A percentile compares a stretch with the other conserved stretches of the same genome.
Conservation (phyloP, 345 rosid genomes). For the Gossypium herbaceum region DNA sequence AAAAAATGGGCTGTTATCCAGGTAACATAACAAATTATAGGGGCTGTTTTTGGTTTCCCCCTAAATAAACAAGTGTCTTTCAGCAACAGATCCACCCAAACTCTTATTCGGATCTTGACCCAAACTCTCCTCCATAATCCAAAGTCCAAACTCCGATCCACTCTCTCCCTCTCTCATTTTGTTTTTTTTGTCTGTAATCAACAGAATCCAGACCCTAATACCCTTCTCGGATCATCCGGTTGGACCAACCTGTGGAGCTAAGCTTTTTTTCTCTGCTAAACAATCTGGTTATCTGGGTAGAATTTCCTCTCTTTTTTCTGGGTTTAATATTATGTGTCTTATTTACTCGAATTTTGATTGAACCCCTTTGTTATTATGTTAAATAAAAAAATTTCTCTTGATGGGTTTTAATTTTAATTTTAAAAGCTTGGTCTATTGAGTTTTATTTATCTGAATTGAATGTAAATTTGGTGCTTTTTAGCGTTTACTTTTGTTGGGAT, state of each 20-base stretch:
- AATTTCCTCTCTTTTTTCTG: neutral
- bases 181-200: neutral
- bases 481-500: neutral
- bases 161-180: neutral
- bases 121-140: conserved; percentile 14
- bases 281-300: conserved; percentile 3
- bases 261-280: neutral
- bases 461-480: neutral
- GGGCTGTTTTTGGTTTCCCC: neutral
- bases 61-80: neutral
- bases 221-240: conserved; percentile 12
- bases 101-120: conserved; percentile 31
- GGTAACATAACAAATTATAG: too few species aligned
- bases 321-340: neutral
- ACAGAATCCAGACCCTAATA: conserved; percentile 12
- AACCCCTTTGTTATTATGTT: neutral
- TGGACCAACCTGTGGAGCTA: neutral
- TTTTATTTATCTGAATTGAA: neutral
- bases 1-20: too few species aligned
- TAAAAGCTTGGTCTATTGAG: neutral
- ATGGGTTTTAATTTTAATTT: neutral
- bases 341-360: neutral
- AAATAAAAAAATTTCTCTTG: neutral
- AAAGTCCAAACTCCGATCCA: conserved; percentile 13
- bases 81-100: conserved; percentile 13